phyloP scores from a whole-genome alignment of 192 early-diverging fungal species.

The Nowakowskiella sp. region DNA sequence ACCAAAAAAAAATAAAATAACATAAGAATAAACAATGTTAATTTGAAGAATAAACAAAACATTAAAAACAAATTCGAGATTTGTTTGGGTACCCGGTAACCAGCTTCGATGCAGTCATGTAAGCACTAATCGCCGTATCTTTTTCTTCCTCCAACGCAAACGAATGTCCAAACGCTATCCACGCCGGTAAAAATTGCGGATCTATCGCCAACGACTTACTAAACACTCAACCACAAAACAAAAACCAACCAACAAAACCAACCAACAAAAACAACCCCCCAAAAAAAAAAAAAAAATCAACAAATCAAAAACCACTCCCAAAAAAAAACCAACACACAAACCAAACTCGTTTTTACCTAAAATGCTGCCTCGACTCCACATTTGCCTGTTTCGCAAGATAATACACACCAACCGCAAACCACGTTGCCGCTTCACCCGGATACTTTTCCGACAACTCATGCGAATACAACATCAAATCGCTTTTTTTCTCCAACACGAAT shows the following conservation, averaged over 20 bases:
- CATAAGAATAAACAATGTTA: slow-evolving; percentile 2
- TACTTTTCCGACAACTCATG: slow-evolving; percentile 62
- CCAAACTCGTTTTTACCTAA: slow-evolving; percentile 24
- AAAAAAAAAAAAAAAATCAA: no score
- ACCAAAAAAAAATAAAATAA: slow-evolving; percentile 3
- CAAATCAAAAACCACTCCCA: no score
- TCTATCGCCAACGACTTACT: slow-evolving; percentile 57
- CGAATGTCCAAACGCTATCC: slow-evolving; percentile 77
- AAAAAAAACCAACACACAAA: not conserved
- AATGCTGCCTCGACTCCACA: slow-evolving; percentile 57
- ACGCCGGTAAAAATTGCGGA: slow-evolving; percentile 54
- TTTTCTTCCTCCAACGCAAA: slow-evolving; percentile 65
- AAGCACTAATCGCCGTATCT: slow-evolving; percentile 71
- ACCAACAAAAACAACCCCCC: no score
- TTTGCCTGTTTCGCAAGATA: slow-evolving; percentile 54
- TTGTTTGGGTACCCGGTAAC: slow-evolving; percentile 56
- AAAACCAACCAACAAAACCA: not conserved
- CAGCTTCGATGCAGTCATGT: slow-evolving; percentile 51
- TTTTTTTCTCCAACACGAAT: slow-evolving; percentile 49
- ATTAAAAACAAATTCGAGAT: slow-evolving; percentile 1
- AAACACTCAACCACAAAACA: slow-evolving; percentile 10
- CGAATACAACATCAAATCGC: slow-evolving; percentile 62
- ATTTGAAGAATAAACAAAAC: not conserved
- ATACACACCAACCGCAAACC: slow-evolving; percentile 76
- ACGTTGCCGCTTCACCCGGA: slow-evolving; percentile 50